A percentile compares a stretch with the other conserved stretches of the same genome.
phyloP scores from a whole-genome alignment of 345 rosid genomes.

The Bruguiera sexangula region DNA sequence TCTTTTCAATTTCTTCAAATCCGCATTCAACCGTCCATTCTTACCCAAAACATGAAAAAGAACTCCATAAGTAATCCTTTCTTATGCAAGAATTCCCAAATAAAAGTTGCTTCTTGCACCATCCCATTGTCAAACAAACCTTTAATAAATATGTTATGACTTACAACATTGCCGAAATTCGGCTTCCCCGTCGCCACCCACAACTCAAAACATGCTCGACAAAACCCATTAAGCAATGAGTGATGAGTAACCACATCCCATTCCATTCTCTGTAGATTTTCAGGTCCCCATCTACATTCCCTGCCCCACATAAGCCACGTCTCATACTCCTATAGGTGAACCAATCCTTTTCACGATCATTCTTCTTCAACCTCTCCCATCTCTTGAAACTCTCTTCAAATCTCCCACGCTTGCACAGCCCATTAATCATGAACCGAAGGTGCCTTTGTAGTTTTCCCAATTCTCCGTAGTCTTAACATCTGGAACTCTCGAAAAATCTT shows the following conservation, averaged over 20 bases:
- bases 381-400: conserved; percentile 59
- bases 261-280: conserved; percentile 52
- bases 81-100: conserved; percentile 57
- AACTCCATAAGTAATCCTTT: conserved; percentile 55
- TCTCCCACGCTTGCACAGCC: conserved; percentile 68
- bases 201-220: conserved; percentile 57
- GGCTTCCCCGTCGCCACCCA: conserved; percentile 71
- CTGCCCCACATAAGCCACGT: conserved; percentile 55
- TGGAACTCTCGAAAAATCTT: conserved; percentile 27
- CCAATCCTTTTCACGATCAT: conserved; percentile 56
- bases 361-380: conserved; percentile 73
- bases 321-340: conserved; percentile 66
- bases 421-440: conserved; percentile 68
- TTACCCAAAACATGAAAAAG: conserved; percentile 72
- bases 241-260: conserved; percentile 67
- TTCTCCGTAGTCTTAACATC: conserved; percentile 42
- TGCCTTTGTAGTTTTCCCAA: conserved; percentile 54
- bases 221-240: conserved; percentile 72
- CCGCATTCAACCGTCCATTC: conserved; percentile 68
- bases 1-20: conserved; percentile 51
- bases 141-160: conserved; percentile 66
- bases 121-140: conserved; percentile 61
- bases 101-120: conserved; percentile 58
- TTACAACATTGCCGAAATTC: conserved; percentile 47
- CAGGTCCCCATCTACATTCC: conserved; percentile 63